A percentile compares a stretch with the other conserved stretches of the same genome.
Conservation (phyloP, 345 rosid species). For the Cardamine occulta region DNA sequence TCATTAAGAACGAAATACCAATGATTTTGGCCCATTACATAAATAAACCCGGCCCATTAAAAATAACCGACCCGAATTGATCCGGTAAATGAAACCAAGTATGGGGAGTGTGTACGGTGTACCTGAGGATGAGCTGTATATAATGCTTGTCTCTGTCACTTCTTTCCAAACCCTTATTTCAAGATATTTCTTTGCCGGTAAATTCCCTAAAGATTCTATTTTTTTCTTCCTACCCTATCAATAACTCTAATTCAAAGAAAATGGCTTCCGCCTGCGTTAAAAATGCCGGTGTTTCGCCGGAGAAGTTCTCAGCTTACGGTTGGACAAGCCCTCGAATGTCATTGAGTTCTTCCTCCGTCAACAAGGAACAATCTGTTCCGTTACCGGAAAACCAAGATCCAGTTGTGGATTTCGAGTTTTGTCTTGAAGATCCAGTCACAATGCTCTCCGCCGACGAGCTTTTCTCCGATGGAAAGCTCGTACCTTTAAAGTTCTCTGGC, state of each 20-base stretch:
- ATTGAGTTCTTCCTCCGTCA: slow-evolving; percentile 40
- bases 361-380: slow-evolving; percentile 4
- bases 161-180: slow-evolving; percentile 15
- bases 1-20: background rate
- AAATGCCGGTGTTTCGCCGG: slow-evolving; percentile 61
- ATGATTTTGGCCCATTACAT: background rate
- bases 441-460: slow-evolving; percentile 97
- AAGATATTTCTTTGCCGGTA: background rate
- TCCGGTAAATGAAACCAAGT: background rate
- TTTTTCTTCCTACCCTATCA: background rate
- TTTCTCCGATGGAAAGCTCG: slow-evolving; percentile 81
- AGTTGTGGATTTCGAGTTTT: slow-evolving; percentile 77
- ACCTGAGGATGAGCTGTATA: slow-evolving; percentile 32
- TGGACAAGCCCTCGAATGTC: slow-evolving; percentile 70
- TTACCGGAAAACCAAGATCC: slow-evolving; percentile 48
- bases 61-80: slow-evolving; percentile 1
- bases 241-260: background rate
- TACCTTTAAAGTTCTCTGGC: slow-evolving; percentile 65
- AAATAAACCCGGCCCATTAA: slow-evolving; percentile 4
- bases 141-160: slow-evolving; percentile 36
- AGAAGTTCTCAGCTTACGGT: slow-evolving; percentile 56
- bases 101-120: slow-evolving; percentile 27
- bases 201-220: slow-evolving; percentile 6
- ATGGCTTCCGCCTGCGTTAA: slow-evolving; percentile 93
- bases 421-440: slow-evolving; percentile 73